Percentiles rank a stretch among this genome's conserved stretches.
These are phyloP conservation scores for Warburgia ugandensis DNA, from an alignment of 164 flowering plant species.

Conservation along the genomic window DNA sequence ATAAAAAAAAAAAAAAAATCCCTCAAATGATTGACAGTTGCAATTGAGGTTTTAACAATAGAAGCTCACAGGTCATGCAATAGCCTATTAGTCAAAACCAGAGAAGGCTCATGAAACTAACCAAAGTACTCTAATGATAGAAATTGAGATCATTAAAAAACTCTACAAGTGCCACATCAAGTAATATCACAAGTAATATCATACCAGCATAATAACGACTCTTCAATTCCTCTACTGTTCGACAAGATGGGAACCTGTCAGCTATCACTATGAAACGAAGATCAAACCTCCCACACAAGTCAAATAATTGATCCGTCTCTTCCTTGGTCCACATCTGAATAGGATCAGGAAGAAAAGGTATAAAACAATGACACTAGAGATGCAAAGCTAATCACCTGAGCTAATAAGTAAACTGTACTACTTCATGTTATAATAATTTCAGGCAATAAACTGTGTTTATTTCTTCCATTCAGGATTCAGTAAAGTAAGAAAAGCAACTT, in stretches of 20 bases:
- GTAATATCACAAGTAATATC: not conserved
- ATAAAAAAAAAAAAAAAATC: no score
- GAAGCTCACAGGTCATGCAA: no score
- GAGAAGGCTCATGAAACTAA: no score
- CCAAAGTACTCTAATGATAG: not conserved
- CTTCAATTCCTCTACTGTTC: slow-evolving; percentile 84
- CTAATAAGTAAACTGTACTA: no score
- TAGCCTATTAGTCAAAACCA: no score
- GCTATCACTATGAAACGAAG: slow-evolving; percentile 91
- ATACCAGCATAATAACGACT: slow-evolving; percentile 94
- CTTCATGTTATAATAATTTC: no score
- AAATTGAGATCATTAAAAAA: slow-evolving; percentile 2
- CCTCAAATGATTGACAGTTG: no score
- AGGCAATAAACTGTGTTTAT: no score
- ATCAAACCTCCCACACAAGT: slow-evolving; percentile 79
- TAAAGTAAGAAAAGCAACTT: no score
- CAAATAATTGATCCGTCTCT: slow-evolving; percentile 93
- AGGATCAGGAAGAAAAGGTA: not conserved
- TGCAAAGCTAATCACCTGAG: no score
- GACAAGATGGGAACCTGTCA: slow-evolving; percentile 77
- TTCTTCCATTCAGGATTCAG: no score
- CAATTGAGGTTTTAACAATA: no score
- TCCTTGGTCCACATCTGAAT: slow-evolving; percentile 81
- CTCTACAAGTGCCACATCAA: not conserved
- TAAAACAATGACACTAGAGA: not conserved